Conservation (phyloP, 768 basidiomycete species). For the Fibroporia radiculosa region DNA sequence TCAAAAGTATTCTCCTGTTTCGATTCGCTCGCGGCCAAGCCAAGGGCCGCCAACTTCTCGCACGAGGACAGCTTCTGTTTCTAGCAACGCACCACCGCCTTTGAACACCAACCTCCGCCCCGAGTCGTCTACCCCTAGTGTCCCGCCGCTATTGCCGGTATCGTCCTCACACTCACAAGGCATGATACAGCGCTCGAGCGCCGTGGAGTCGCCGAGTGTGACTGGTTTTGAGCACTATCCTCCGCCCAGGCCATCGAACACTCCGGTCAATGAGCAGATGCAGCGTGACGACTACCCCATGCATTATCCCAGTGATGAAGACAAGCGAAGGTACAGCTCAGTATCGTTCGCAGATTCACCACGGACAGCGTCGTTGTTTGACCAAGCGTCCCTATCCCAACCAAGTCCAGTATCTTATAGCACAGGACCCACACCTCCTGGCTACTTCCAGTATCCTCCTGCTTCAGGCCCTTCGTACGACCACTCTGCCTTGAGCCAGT, state of each 20-base stretch:
- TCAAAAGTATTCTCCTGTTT: constrained; percentile 33
- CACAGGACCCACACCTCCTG: constrained; percentile 6
- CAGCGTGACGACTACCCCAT: constrained; percentile 14
- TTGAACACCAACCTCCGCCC: not conserved
- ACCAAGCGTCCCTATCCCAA: constrained; percentile 6
- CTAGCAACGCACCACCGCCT: constrained; percentile 6
- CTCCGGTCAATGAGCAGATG: constrained; percentile 7
- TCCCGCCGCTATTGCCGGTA: constrained; percentile 1
- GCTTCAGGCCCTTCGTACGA: constrained; percentile 9
- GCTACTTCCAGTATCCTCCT: constrained; percentile 15
- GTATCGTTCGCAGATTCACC: constrained; percentile 15
- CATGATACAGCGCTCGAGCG: constrained; percentile 1
- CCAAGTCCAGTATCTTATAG: constrained; percentile 8
- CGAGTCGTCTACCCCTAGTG: not conserved
- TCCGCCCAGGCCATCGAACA: not conserved
- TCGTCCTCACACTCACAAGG: not conserved
- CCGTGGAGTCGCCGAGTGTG: constrained; percentile 7
- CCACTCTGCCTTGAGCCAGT: constrained; percentile 2
- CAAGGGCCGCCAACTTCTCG: constrained; percentile 9
- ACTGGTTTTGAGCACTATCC: constrained; percentile 8
- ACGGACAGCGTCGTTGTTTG: constrained; percentile 11
- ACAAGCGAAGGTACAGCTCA: constrained; percentile 12
- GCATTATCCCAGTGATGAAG: constrained; percentile 14
- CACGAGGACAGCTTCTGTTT: constrained; percentile 10
- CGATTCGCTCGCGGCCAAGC: constrained; percentile 38